Conservation (phyloP, 768 basidiomycete species). For the Boletus huronensis region DNA sequence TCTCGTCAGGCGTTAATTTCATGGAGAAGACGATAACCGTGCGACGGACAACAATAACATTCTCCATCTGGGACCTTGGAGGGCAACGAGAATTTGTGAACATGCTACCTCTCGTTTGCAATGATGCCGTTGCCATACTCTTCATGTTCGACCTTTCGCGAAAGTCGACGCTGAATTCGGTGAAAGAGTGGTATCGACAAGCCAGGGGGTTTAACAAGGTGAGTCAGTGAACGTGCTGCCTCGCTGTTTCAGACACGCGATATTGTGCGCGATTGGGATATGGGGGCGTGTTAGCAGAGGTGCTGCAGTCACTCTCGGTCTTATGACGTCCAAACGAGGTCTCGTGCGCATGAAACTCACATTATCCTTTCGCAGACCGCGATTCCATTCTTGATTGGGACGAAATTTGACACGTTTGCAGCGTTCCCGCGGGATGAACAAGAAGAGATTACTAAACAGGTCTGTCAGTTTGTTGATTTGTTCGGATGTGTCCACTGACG, state of each 20-base stretch:
- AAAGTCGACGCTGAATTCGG: constrained; percentile 95
- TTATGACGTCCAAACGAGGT: constrained; percentile 2
- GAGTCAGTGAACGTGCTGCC: constrained; percentile 16
- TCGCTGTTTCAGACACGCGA: not conserved
- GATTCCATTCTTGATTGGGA: constrained; percentile 97
- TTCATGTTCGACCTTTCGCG: constrained; percentile 99
- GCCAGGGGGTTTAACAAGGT: constrained; percentile 99
- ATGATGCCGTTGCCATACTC: constrained; percentile 98
- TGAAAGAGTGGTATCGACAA: constrained; percentile 99
- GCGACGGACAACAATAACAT: constrained; percentile 96
- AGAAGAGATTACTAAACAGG: constrained; percentile 99
- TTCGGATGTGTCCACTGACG: constrained; percentile 4
- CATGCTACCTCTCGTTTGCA: constrained; percentile 97
- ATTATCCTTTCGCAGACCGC: constrained; percentile 63
- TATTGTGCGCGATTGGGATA: not conserved
- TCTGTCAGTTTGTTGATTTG: constrained; percentile 30
- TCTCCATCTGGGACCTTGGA: constrained; percentile 98
- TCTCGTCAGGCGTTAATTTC: constrained; percentile 82
- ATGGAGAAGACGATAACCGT: constrained; percentile 99
- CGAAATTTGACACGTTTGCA: constrained; percentile 96
- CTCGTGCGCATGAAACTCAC: constrained; percentile 18
- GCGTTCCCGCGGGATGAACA: constrained; percentile 97
- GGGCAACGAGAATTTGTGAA: constrained; percentile 99
- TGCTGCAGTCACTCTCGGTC: not conserved
- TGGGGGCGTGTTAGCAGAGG: not conserved